Conservation (phyloP, 495 filamentous ascomycete species). For the Lasiosphaeria ovina region DNA sequence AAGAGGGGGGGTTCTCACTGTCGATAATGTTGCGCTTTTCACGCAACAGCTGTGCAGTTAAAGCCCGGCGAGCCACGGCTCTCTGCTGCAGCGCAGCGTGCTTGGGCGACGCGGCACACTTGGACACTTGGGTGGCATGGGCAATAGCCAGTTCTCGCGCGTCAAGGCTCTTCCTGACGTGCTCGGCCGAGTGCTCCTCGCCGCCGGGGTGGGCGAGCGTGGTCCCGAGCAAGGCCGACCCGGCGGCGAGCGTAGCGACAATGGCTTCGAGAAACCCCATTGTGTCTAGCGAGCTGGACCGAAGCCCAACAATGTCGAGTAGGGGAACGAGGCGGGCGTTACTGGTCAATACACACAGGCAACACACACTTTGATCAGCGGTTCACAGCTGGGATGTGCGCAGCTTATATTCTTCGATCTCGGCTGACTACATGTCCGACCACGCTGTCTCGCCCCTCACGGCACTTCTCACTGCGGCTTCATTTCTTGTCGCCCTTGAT, state of each 20-base stretch:
- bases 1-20: background rate
- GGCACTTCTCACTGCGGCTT: too few species aligned
- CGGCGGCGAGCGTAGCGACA: background rate
- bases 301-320: too few species aligned
- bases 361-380: too few species aligned
- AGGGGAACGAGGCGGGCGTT: too few species aligned
- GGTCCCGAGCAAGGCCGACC: background rate
- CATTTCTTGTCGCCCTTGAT: too few species aligned
- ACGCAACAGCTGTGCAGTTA: background rate
- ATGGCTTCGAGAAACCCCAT: background rate
- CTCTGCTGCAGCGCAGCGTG: background rate
- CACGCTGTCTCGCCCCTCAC: too few species aligned
- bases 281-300: background rate
- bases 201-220: conserved; percentile 1
- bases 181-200: conserved; percentile 2
- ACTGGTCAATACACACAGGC: too few species aligned
- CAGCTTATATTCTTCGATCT: too few species aligned
- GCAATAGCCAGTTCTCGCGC: background rate
- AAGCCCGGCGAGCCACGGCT: conserved; percentile 1
- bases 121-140: conserved; percentile 1
- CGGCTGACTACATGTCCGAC: too few species aligned
- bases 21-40: conserved; percentile 3
- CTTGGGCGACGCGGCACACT: background rate
- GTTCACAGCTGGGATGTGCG: too few species aligned
- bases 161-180: background rate